A percentile compares a stretch with the other conserved stretches of the same genome.
These are phyloP conservation scores for Dactylellina leptospora DNA, from an alignment of 2,329 filamentous ascomycete species.

Conservation along the genomic window DNA sequence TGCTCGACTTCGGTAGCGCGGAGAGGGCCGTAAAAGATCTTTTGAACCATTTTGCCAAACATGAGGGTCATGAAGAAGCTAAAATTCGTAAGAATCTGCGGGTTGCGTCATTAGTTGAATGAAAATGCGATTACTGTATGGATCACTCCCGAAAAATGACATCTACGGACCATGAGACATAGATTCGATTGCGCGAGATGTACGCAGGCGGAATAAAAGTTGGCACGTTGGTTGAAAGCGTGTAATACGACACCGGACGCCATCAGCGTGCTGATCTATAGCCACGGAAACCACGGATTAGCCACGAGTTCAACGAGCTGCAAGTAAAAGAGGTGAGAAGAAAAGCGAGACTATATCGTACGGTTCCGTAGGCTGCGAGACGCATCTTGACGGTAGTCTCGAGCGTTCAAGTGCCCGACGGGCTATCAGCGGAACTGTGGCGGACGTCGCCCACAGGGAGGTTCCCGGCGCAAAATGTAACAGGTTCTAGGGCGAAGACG, in stretches of 20 bases:
- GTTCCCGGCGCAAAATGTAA: no score
- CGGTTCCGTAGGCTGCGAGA: slow-evolving; percentile 57
- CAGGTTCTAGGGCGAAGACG: background rate
- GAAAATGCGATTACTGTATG: no score
- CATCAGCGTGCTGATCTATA: slow-evolving; percentile 79
- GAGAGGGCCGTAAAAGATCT: slow-evolving; percentile 86
- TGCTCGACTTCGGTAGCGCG: slow-evolving; percentile 96
- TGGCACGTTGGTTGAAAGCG: slow-evolving; percentile 91
- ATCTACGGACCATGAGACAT: slow-evolving; percentile 78
- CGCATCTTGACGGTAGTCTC: slow-evolving; percentile 53
- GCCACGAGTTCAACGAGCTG: slow-evolving; percentile 16
- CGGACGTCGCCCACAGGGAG: background rate
- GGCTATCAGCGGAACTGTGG: slow-evolving; percentile 8
- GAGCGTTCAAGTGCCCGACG: slow-evolving; percentile 17
- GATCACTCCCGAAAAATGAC: no score
- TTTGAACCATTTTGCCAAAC: slow-evolving; percentile 85
- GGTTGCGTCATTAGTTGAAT: no score
- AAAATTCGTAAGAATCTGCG: slow-evolving; percentile 87
- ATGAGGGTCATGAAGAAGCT: slow-evolving; percentile 81
- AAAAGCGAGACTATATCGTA: slow-evolving; percentile 45
- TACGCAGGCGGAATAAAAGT: slow-evolving; percentile 98
- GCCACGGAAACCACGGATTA: slow-evolving; percentile 21
- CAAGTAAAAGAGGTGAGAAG: slow-evolving; percentile 40
- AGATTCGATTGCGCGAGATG: slow-evolving; percentile 96
- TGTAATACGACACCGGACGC: slow-evolving; percentile 85